A percentile compares a stretch with the other conserved stretches of the same genome.
These are phyloP conservation scores for Tricholoma furcatifolium DNA, from an alignment of 768 basidiomycete genomes.

Conservation along the genomic window DNA sequence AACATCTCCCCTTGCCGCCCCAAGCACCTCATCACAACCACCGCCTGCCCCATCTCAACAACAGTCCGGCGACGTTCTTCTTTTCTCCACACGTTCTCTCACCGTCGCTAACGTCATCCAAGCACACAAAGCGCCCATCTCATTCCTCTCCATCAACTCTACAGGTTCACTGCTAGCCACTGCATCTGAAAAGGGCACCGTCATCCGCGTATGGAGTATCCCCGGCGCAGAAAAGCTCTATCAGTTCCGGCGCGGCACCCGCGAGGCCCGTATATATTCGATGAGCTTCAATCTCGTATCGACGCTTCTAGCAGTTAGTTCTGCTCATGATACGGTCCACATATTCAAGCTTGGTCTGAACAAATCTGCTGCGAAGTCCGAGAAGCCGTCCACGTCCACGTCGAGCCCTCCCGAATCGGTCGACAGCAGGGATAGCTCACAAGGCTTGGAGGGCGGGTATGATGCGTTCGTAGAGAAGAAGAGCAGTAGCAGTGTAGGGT, in stretches of 20 bases:
- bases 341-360: conserved; percentile 78
- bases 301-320: conserved; percentile 85
- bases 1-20: conserved; percentile 49
- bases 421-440: conserved; percentile 46
- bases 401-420: conserved; percentile 61
- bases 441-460: conserved; percentile 72
- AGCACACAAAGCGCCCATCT: conserved; percentile 94
- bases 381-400: too few relatives aligned
- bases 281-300: conserved; percentile 80
- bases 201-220: conserved; percentile 91
- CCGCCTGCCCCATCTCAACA: conserved; percentile 28
- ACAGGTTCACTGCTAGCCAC: conserved; percentile 91
- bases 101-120: conserved; percentile 95
- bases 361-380: conserved; percentile 13
- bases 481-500: conserved; percentile 62
- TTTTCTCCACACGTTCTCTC: conserved; percentile 91
- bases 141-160: conserved; percentile 81
- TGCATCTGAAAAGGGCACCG: conserved; percentile 92
- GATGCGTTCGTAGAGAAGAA: conserved; percentile 82
- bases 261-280: conserved; percentile 82
- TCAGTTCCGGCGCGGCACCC: conserved; percentile 90
- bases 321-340: conserved; percentile 94
- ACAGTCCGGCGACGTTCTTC: conserved; percentile 83
- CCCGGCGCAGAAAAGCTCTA: conserved; percentile 92
- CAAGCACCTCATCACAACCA: conserved; percentile 37